Percentiles rank a stretch among this genome's conserved stretches.
Conservation (phyloP, 2,329 filamentous ascomycete species). For the Beauveria varroae region DNA sequence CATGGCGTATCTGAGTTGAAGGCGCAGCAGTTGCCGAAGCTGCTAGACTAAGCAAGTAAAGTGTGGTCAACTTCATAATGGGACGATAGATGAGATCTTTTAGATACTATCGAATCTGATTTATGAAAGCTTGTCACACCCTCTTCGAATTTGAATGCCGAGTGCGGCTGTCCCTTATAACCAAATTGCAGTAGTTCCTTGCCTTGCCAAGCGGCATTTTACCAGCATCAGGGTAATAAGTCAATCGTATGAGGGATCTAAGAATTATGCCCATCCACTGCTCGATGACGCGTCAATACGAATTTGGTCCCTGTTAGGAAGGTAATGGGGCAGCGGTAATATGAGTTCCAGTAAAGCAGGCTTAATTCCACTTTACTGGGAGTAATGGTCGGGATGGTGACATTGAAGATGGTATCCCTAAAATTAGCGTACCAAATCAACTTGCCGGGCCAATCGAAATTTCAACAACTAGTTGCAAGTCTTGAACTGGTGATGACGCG, state of each 20-base stretch:
- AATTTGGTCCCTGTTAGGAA: not conserved
- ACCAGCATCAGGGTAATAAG: not conserved
- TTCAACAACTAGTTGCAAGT: too few relatives aligned
- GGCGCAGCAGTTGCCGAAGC: not conserved
- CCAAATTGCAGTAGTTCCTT: not conserved
- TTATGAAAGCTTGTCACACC: too few relatives aligned
- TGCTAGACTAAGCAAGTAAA: not conserved
- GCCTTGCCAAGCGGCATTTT: not conserved
- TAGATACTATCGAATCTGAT: too few relatives aligned
- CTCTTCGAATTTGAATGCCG: not conserved
- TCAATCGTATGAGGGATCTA: not conserved
- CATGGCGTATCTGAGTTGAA: not conserved
- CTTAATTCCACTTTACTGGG: not conserved
- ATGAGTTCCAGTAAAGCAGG: not conserved
- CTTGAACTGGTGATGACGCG: not conserved
- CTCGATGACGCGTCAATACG: not conserved
- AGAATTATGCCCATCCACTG: not conserved
- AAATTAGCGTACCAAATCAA: not conserved
- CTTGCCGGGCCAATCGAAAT: too few relatives aligned
- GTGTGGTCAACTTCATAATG: not conserved
- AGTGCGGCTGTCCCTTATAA: not conserved
- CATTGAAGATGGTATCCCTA: not conserved
- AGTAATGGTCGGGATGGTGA: not conserved
- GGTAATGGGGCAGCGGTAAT: not conserved
- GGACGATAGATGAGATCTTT: not conserved